Base-by-base conservation (phyloP, 2,329 filamentous ascomycete genomes). In the Monosporascus sp. region DNA sequence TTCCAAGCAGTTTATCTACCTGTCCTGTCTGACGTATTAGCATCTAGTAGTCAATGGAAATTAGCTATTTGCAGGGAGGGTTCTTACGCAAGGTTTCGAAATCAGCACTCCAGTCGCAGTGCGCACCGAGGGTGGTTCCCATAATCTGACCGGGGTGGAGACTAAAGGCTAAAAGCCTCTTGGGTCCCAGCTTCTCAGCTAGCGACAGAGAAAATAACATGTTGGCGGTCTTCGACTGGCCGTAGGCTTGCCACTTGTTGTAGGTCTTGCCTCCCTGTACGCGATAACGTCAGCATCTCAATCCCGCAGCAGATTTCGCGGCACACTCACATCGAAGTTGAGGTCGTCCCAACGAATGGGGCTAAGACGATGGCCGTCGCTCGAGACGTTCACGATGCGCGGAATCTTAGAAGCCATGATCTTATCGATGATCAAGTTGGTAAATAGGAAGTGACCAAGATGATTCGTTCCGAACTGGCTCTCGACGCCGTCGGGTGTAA, bases 351-450 rank as follows among this genome's bases (percentile, higher is more conserved):
- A 77, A 2, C 72, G 63, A 7, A 77, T 59, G 1, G 70, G 72
- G 3, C 65, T 62, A 9, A 77, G 47, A 6, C 70, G 65, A 54
- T 78, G 68, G 2, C 74, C 74, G 37, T 72, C 62, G 56, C 74
- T 76, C 22, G 68, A 68, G 11, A 78, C 62, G 51, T 69, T 75
- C 11, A 79, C 67, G 3, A 79, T 53, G 0, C 72, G 62, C 1
- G 68, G 60, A 9, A 50, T 53, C 14, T 59, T n/a, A 0, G 67
- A 42, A 1, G 61, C 59, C 0, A 66, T 47, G 1, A 67, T 41
- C 54, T 66, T 70, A 0, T 57, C 52, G 36, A 71, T 59, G 49
- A 72, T 56, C 6, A 71, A 54, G 49, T 72, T 72, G 5, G 70
- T 70, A n/a, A 73, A 65, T 0, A 73, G 58, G 42, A 73, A 73